A percentile compares a stretch with the other conserved stretches of the same genome.
Evolutionary conservation across 495 filamentous ascomycete genomes (phyloP).

Genomic region (Recurvomyces mirabilis): DNA sequence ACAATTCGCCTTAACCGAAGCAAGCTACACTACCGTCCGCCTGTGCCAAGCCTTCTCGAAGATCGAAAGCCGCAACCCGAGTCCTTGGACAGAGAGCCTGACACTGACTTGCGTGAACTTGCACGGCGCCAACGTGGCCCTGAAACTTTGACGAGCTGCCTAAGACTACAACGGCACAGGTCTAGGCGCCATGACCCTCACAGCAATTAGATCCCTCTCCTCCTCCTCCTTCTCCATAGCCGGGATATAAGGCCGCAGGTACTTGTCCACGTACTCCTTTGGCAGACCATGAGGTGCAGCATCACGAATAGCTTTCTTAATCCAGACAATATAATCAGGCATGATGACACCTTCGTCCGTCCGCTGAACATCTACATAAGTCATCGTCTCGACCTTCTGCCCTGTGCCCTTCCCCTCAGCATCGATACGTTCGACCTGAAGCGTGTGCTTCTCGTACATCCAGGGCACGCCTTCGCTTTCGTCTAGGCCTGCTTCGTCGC

Average conservation of each 20-base stretch:
- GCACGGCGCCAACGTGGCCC: constrained; percentile 15
- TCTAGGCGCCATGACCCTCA: constrained; percentile 3
- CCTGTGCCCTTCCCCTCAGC: constrained; percentile 1
- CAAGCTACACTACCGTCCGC: constrained; percentile 27
- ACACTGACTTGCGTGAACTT: constrained; percentile 17
- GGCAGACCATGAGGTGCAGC: constrained; percentile 3
- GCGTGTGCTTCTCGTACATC: constrained; percentile 7
- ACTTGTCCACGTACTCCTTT: constrained; percentile 3
- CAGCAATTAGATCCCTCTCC: constrained; percentile 1
- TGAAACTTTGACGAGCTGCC: constrained; percentile 2
- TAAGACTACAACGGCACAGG: background rate
- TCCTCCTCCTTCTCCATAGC: constrained; percentile 4
- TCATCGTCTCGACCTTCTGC: background rate
- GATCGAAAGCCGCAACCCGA: constrained; percentile 30
- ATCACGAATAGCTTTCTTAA: constrained; percentile 10
- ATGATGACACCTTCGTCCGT: constrained; percentile 2
- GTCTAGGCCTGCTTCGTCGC: constrained; percentile 4
- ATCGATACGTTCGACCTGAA: background rate
- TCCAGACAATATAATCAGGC: constrained; percentile 8
- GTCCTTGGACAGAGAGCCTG: constrained; percentile 19
- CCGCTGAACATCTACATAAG: constrained; percentile 3
- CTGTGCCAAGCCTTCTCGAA: constrained; percentile 35
- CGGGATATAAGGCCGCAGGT: constrained; percentile 1
- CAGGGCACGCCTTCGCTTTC: constrained; percentile 2
- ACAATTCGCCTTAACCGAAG: constrained; percentile 31